A percentile compares a stretch with the other conserved stretches of the same genome.
phyloP scores from a whole-genome alignment of 2,329 filamentous ascomycete species.

The Fusarium veterinarium region DNA sequence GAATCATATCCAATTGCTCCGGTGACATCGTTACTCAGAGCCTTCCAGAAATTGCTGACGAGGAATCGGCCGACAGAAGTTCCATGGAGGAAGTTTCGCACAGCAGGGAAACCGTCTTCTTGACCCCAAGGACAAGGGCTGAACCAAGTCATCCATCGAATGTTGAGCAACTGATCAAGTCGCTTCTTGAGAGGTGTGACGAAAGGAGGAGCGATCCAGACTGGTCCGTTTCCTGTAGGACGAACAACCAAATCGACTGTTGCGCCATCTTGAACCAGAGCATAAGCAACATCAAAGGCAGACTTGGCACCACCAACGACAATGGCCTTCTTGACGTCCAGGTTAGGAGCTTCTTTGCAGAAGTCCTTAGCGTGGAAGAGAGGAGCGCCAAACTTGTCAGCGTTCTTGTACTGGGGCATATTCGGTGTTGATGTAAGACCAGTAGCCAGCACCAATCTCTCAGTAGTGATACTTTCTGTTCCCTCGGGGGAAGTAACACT shows the following conservation, averaged over 20 bases:
- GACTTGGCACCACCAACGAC: conserved; percentile 69
- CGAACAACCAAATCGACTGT: conserved; percentile 65
- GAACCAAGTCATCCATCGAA: conserved; percentile 72
- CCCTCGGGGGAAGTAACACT: conserved; percentile 5
- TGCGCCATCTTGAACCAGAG: conserved; percentile 60
- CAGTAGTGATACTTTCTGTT: conserved; percentile 38
- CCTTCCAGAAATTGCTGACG: conserved; percentile 61
- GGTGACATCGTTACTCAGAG: conserved; percentile 60
- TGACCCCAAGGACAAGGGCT: conserved; percentile 73
- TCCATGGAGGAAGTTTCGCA: conserved; percentile 61
- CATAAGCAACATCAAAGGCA: conserved; percentile 68
- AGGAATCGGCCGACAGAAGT: conserved; percentile 61
- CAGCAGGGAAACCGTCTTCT: conserved; percentile 62
- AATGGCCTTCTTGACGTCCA: conserved; percentile 52
- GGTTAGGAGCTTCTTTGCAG: conserved; percentile 45
- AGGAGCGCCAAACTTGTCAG: conserved; percentile 51
- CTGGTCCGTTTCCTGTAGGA: conserved; percentile 62
- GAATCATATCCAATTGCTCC: conserved; percentile 58
- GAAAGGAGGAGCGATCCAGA: conserved; percentile 65
- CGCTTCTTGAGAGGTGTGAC: conserved; percentile 71
- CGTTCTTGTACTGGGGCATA: conserved; percentile 53
- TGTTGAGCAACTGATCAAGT: conserved; percentile 65
- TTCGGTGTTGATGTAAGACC: conserved; percentile 60
- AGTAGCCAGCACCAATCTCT: conserved; percentile 62
- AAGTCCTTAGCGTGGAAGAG: conserved; percentile 61